phyloP scores from a whole-genome alignment of 345 rosid species.

The Gossypium mustelinum region DNA sequence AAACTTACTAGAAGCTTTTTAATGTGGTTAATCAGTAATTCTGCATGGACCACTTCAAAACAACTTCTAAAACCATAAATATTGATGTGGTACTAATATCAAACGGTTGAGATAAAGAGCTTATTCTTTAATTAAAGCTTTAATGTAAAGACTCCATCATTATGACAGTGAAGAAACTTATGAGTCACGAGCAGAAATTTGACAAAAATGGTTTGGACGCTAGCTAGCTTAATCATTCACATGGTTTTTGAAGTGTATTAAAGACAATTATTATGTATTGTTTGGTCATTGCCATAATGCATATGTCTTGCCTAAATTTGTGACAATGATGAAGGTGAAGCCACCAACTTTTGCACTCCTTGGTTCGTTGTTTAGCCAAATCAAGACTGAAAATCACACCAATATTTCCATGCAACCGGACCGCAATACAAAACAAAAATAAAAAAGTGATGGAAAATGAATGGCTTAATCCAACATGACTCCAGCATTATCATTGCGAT shows the following conservation, averaged over 20 bases:
- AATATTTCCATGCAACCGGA: background rate
- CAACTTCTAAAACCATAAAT: no score
- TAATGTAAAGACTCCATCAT: no score
- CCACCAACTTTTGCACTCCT: background rate
- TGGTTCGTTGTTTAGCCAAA: background rate
- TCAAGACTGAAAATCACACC: background rate
- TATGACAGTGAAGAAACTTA: background rate
- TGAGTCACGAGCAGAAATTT: background rate
- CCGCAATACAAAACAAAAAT: background rate
- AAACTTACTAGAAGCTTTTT: no score
- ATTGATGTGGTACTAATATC: no score
- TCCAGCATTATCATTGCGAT: slow-evolving; percentile 40
- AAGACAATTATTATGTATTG: background rate
- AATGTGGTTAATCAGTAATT: no score
- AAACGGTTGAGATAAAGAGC: no score
- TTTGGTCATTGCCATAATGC: background rate
- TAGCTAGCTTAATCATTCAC: background rate
- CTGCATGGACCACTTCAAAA: no score
- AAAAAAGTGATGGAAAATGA: background rate
- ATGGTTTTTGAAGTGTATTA: background rate
- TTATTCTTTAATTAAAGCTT: no score
- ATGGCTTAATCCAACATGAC: background rate
- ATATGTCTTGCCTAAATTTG: background rate
- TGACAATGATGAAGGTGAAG: background rate
- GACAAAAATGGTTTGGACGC: background rate